Evolutionary conservation across 2,329 filamentous ascomycete genomes (phyloP).

Genomic region (Fusarium foetens): DNA sequence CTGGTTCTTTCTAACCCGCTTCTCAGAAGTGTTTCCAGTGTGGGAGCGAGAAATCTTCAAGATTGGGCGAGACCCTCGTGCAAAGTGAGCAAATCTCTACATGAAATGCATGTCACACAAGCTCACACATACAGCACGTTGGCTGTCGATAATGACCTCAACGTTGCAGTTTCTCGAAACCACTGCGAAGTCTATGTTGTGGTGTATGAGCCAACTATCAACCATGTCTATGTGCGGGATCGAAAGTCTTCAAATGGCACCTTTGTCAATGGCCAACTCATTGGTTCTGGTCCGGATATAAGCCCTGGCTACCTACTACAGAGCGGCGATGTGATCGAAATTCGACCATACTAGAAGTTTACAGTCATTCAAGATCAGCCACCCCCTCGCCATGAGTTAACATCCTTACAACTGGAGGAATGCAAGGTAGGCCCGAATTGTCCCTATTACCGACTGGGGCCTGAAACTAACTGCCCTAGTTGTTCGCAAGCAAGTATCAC

Average conservation of each 20-base stretch:
- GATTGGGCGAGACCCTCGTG: conserved; percentile 49
- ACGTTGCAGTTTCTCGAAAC: conserved; percentile 59
- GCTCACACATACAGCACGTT: conserved; percentile 48
- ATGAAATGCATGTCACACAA: background rate
- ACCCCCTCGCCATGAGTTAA: conserved; percentile 42
- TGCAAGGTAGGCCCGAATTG: conserved; percentile 42
- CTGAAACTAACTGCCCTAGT: conserved; percentile 33
- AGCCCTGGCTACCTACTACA: conserved; percentile 60
- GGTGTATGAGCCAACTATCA: conserved; percentile 57
- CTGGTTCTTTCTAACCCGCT: conserved; percentile 22
- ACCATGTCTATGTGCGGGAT: conserved; percentile 66
- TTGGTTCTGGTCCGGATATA: conserved; percentile 53
- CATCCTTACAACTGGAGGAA: conserved; percentile 47
- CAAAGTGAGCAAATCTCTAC: conserved; percentile 45
- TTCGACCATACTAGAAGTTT: conserved; percentile 53
- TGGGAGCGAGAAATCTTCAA: conserved; percentile 48
- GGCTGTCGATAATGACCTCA: conserved; percentile 50
- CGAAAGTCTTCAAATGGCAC: conserved; percentile 65
- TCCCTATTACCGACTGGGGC: too few relatives aligned
- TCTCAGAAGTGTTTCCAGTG: conserved; percentile 44
- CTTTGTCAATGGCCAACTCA: conserved; percentile 58
- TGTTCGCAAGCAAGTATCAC: conserved; percentile 49
- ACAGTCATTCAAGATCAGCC: conserved; percentile 46
- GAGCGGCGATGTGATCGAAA: conserved; percentile 61
- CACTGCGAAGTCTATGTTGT: conserved; percentile 68